Conservation (phyloP, 2,329 filamentous ascomycete species). For the Aureobasidium sp. region DNA sequence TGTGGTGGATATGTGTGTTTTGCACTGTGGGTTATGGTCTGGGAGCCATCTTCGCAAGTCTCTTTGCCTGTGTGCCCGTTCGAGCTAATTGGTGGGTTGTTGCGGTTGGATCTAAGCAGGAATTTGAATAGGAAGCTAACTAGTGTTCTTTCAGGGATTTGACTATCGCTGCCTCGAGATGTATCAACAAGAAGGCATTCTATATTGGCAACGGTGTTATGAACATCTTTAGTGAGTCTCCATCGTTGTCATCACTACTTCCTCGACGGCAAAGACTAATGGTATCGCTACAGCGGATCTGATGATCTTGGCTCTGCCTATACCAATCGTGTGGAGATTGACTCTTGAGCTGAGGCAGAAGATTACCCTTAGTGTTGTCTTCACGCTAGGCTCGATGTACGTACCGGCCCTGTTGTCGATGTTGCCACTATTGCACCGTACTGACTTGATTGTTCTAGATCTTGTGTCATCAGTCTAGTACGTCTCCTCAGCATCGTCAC, state of each 20-base stretch:
- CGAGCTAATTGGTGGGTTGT: background rate
- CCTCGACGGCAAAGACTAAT: background rate
- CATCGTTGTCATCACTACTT: no score
- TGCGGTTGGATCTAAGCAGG: background rate
- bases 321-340: slow-evolving; percentile 45
- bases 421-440: no score
- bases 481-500: slow-evolving; percentile 9
- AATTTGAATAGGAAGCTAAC: background rate
- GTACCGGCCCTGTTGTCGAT: background rate
- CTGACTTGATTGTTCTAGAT: background rate
- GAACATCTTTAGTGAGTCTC: slow-evolving; percentile 7
- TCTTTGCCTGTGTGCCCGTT: slow-evolving; percentile 9
- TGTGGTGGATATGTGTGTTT: slow-evolving; percentile 1
- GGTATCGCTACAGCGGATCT: slow-evolving; percentile 31
- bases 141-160: background rate
- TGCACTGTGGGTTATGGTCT: slow-evolving; percentile 4
- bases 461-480: slow-evolving; percentile 7
- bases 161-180: background rate
- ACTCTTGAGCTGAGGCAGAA: slow-evolving; percentile 45
- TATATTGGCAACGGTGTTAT: slow-evolving; percentile 8
- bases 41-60: background rate
- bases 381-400: slow-evolving; percentile 34
- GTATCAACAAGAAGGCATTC: slow-evolving; percentile 1
- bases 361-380: slow-evolving; percentile 38
- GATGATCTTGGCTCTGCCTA: slow-evolving; percentile 51